Percentiles rank a stretch among this genome's conserved stretches.
Evolutionary conservation across 805 yeast species (phyloP).

Genomic region (Saturnispora besseyi): DNA sequence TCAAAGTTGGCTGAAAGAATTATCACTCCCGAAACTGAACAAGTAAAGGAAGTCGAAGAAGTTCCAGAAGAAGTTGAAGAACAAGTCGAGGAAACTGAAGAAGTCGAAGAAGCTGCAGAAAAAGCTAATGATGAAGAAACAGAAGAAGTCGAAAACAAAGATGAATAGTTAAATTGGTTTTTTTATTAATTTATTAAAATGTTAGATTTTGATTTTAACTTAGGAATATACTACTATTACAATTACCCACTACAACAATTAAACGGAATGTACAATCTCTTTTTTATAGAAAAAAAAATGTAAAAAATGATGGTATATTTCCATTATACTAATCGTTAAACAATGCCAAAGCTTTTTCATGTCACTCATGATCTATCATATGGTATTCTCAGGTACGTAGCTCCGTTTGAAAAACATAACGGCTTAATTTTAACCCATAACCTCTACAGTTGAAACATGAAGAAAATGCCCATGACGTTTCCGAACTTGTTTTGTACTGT

Average conservation of each 20-base stretch:
- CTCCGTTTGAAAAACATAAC: too few species aligned
- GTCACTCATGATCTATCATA: too few species aligned
- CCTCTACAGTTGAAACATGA: slow-evolving; percentile 1
- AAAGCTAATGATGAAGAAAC: too few species aligned
- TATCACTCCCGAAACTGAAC: slow-evolving; percentile 28
- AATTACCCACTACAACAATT: too few species aligned
- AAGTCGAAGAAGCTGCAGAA: background rate
- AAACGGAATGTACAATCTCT: too few species aligned
- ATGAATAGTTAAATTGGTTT: background rate
- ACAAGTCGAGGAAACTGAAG: slow-evolving; percentile 13
- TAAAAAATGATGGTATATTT: too few species aligned
- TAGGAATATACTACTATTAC: background rate
- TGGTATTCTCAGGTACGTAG: too few species aligned
- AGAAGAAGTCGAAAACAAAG: too few species aligned
- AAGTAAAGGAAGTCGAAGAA: slow-evolving; percentile 11
- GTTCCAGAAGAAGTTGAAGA: slow-evolving; percentile 7
- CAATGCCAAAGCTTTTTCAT: too few species aligned
- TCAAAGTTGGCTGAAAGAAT: slow-evolving; percentile 54
- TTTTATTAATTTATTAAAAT: background rate
- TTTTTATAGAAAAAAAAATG: too few species aligned
- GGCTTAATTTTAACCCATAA: background rate
- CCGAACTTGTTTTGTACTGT: background rate
- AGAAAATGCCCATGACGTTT: background rate
- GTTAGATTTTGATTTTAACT: background rate
- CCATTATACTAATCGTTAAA: too few species aligned